A percentile compares a stretch with the other conserved stretches of the same genome.
Evolutionary conservation across 495 filamentous ascomycete species (phyloP).

Genomic region (Podospora pseudopauciseta): DNA sequence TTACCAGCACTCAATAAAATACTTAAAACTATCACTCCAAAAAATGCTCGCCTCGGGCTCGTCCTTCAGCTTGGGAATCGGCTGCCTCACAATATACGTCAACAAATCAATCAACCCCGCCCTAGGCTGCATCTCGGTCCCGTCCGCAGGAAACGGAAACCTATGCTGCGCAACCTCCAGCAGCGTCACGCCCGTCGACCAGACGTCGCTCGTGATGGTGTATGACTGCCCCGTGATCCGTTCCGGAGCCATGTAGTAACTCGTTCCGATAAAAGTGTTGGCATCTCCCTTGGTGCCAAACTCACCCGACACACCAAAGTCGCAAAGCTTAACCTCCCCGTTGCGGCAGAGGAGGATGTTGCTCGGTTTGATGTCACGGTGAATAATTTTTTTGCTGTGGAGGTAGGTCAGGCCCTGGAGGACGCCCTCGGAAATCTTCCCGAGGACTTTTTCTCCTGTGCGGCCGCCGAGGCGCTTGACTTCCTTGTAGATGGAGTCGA

Average conservation of each 20-base stretch:
- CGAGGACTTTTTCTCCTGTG: constrained; percentile 96
- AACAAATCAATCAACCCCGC: constrained; percentile 91
- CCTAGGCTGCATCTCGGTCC: constrained; percentile 79
- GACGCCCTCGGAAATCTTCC: constrained; percentile 94
- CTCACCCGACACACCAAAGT: constrained; percentile 96
- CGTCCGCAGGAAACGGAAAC: constrained; percentile 96
- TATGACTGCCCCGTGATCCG: constrained; percentile 96
- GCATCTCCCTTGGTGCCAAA: constrained; percentile 98
- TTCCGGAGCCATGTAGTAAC: constrained; percentile 99
- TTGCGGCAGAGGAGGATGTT: constrained; percentile 93
- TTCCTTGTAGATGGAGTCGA: constrained; percentile 95
- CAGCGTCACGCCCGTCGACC: constrained; percentile 92
- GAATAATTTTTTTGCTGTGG: constrained; percentile 95
- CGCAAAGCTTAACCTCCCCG: constrained; percentile 94
- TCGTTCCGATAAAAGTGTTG: constrained; percentile 98
- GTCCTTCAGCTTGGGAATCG: constrained; percentile 93
- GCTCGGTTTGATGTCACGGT: constrained; percentile 97
- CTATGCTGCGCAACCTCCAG: constrained; percentile 96
- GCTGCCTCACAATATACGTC: constrained; percentile 94
- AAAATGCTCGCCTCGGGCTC: constrained; percentile 75
- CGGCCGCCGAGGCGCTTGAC: constrained; percentile 91
- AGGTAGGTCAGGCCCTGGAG: constrained; percentile 92
- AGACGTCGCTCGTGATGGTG: constrained; percentile 97
- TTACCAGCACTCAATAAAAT: constrained; percentile 99
- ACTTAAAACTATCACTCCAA: constrained; percentile 97